These are phyloP conservation scores for Suhomyces kilbournensis DNA, from an alignment of 805 yeast genomes.

Conservation along the genomic window DNA sequence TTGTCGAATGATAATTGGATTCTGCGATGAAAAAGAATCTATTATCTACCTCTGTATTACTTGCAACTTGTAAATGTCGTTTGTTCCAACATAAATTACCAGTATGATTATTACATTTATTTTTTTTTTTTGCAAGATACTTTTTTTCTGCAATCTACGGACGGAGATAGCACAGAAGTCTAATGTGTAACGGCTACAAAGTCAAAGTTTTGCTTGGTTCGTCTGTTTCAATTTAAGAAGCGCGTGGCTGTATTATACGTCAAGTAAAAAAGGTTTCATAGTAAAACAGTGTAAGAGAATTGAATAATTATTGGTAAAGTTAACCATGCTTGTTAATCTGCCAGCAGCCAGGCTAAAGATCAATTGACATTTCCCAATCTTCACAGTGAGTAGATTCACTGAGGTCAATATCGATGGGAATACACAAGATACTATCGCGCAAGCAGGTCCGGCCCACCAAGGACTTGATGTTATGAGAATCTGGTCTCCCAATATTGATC, in stretches of 20 bases:
- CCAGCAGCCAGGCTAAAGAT: not conserved
- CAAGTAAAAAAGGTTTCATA: not conserved
- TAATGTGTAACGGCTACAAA: not conserved
- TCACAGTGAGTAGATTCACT: not conserved
- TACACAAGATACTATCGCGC: not conserved
- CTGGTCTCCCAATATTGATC: not conserved
- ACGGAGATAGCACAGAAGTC: not conserved
- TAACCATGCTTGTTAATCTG: not conserved
- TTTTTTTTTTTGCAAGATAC: not conserved
- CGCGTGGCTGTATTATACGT: not conserved
- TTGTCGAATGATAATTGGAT: not conserved
- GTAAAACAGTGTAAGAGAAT: not conserved
- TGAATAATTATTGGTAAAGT: not conserved
- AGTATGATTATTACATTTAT: not conserved
- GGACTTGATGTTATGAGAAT: not conserved
- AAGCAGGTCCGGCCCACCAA: not conserved
- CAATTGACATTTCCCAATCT: not conserved
- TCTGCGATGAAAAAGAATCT: not conserved
- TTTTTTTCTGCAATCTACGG: not conserved
- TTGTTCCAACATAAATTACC: not conserved
- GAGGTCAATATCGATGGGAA: slow-evolving; percentile 1
- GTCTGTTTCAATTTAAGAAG: not conserved
- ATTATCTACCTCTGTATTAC: not conserved
- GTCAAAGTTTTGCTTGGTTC: not conserved
- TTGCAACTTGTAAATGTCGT: not conserved